Base-by-base conservation (phyloP, 495 filamentous ascomycete species). In the Emericellopsis terricola region DNA sequence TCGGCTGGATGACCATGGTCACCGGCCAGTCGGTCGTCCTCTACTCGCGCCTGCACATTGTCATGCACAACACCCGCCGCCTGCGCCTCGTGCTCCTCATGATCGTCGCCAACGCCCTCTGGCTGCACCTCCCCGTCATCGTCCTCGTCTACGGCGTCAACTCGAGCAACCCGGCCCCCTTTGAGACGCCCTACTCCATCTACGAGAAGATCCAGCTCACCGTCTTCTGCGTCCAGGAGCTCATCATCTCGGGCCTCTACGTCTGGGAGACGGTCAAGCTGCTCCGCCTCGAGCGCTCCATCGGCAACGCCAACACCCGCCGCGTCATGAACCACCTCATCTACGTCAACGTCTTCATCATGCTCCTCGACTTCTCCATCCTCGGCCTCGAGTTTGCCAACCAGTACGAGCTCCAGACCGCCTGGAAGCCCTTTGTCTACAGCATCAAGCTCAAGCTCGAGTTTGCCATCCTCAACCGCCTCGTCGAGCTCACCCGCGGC, bases 121-220 rank as follows among this genome's bases (percentile, higher is more conserved):
- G 68, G 16, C 51, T 70, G 7, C 71, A 78, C 44, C 44, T 68
- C 11, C 65, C 68, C 15, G 73, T 63, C 28, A 68, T 63, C 16
- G 57, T 71, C 28, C 51, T 76, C 16, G 65, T 66, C 11, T 74
- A 59, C 43, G 68, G 68, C 31, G 55, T 58, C 20, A 74, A 74
- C 45, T 53, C 70, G 3, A 42, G 46, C 14, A 17, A 51, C 29
- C 28, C 37, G 4, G 33, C 24, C 5, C 29, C 42, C 27, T 58
- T 51, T 18, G 49, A 62, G 26, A 36, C 38, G 23, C 58, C 59
- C 28, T 67, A 73, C 48, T 60, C 58, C 29, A 41, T 71, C 44
- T 69, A 69, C 58, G 73, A 77, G 45, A 71, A 71, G 44, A 62
- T 76, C 33, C 73, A 77, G 43, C 68, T 76, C 54, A 69, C 68